Percentiles rank a stretch among this genome's conserved stretches.
These are phyloP conservation scores for Xylaria sp. DNA, from an alignment of 2,329 filamentous ascomycete genomes.

Conservation along the genomic window DNA sequence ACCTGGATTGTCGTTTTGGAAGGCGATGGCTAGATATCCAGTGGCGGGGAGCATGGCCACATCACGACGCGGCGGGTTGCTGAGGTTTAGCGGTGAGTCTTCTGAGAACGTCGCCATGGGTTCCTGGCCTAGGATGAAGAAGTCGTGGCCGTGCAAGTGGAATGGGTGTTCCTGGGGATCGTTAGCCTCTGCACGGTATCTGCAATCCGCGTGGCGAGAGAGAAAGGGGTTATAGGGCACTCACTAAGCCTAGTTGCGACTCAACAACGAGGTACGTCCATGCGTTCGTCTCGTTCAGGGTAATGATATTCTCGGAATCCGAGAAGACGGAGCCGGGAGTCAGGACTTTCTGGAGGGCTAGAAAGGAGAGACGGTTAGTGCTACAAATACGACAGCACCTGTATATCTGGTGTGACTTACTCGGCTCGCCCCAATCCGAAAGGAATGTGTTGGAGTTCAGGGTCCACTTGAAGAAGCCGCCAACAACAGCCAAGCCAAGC, in stretches of 20 bases:
- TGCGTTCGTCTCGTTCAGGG: conserved; percentile 45
- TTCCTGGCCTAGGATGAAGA: conserved; percentile 53
- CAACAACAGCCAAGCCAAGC: conserved; percentile 44
- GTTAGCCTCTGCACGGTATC: conserved; percentile 6
- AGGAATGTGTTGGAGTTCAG: conserved; percentile 61
- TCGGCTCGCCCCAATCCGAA: conserved; percentile 61
- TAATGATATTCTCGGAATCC: conserved; percentile 48
- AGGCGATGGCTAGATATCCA: conserved; percentile 63
- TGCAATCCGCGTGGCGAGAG: conserved; percentile 2
- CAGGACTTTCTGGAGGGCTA: conserved; percentile 51
- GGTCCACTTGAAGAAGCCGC: conserved; percentile 59
- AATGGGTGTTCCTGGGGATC: conserved; percentile 53
- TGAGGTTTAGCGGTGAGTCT: conserved; percentile 49
- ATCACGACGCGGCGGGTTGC: conserved; percentile 62
- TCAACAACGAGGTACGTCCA: conserved; percentile 54
- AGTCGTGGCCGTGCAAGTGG: conserved; percentile 60
- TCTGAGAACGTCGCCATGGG: conserved; percentile 47
- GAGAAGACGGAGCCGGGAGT: conserved; percentile 43
- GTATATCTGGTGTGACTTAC: conserved; percentile 35
- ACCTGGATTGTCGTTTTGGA: conserved; percentile 64
- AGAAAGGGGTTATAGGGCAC: conserved; percentile 11
- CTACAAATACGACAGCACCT: background rate
- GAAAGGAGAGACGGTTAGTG: conserved; percentile 20
- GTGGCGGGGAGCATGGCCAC: conserved; percentile 58
- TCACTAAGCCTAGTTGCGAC: conserved; percentile 40